Conservation (phyloP, 2,329 filamentous ascomycete genomes). For the Septoria petroselini region DNA sequence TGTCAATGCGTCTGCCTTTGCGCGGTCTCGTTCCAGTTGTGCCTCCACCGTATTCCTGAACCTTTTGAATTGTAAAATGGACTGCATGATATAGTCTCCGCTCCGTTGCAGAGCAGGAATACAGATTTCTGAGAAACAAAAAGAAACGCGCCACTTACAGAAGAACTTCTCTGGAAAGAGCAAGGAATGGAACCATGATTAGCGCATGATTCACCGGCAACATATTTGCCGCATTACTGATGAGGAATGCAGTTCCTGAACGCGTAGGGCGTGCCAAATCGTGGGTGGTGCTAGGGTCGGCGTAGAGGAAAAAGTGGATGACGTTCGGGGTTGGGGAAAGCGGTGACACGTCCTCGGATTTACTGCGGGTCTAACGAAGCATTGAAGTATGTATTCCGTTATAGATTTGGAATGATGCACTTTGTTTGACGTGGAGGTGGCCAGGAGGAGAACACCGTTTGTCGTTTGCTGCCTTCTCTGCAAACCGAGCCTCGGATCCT, state of each 20-base stretch:
- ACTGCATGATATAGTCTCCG: conserved; percentile 20
- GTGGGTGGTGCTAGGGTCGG: neutral
- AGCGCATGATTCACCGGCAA: neutral
- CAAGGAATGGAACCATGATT: neutral
- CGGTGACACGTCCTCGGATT: too few species aligned
- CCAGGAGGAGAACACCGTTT: too few species aligned
- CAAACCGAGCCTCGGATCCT: too few species aligned
- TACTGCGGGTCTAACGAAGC: too few species aligned
- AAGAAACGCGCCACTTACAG: conserved; percentile 1
- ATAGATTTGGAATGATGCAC: too few species aligned
- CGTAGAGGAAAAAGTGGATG: neutral
- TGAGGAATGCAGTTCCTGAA: neutral
- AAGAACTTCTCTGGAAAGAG: neutral
- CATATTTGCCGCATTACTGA: too few species aligned
- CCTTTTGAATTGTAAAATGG: conserved; percentile 29
- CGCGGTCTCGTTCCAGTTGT: conserved; percentile 31
- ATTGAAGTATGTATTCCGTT: too few species aligned
- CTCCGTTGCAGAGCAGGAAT: neutral
- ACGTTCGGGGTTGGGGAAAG: neutral
- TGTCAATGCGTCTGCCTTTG: conserved; percentile 14
- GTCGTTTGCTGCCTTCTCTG: too few species aligned
- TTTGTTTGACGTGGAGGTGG: too few species aligned
- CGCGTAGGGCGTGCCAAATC: neutral
- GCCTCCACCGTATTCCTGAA: conserved; percentile 27
- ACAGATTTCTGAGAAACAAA: neutral